Evolutionary conservation across 495 filamentous ascomycete genomes (phyloP), one percentile per base, ranked within the genome.

Genomic region (Rhizodiscina lignyota): DNA sequence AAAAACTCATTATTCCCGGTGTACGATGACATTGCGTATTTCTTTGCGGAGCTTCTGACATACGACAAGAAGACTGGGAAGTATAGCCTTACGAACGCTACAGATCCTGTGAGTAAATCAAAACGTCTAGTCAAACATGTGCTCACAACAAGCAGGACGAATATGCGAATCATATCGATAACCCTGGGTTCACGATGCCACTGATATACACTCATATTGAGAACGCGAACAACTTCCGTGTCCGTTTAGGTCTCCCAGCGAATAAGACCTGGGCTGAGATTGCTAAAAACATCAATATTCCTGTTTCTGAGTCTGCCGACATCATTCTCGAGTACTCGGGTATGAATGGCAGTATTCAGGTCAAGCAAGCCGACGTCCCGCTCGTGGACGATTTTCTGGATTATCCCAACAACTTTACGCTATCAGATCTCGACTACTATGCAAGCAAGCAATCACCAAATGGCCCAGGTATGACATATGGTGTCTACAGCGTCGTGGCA

Each of bases 151-250:
- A 33, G 8, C 17, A 70, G 56, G 77, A 82, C 47, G 77, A 82
- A 52, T 82, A 79, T 45, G 77, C 77, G 4, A 84, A 85, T 44
- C 60, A 71, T 21, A 52, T 79, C 15, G 65, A 78, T 44, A 79
- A 80, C 17, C 74, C 75, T 29, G 79, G 73, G 18, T 85, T 70
- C 47, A 84, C 79, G 1, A 79, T 79, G 60, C 67, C 75, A 0
- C 56, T 79, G 5, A 71, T 80, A 37, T 37, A 70, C 59, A 22
- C 58, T 62, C 47, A 77, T 66, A 12, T 64, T 68, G 39, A 56
- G 40, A 54, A 66, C 34, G 68, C 73, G 6, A 76, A 75, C 42
- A 23, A 45, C 3, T 68, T 78, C 45, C 70, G 71, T 21, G 41
- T 55, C 13, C 50, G 74, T 19, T 68, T 80, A 42, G 70, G 66